Percentiles rank a stretch among this genome's conserved stretches.
These are phyloP conservation scores for Rhizopus delemar DNA, from an alignment of 371 early-diverging fungal genomes.

Conservation along the genomic window DNA sequence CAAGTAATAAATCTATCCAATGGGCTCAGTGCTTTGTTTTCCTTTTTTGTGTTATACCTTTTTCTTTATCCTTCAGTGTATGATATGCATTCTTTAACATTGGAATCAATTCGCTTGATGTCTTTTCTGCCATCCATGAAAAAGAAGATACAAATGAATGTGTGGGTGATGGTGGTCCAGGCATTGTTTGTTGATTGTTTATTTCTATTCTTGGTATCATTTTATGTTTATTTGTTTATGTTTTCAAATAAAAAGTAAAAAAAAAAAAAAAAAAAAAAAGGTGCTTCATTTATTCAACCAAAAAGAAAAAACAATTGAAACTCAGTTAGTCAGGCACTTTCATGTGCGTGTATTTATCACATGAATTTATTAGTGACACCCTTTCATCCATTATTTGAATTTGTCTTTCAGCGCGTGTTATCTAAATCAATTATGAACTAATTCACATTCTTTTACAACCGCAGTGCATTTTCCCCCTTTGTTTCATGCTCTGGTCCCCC, in stretches of 20 bases:
- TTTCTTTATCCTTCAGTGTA: constrained; percentile 51
- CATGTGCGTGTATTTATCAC: background rate
- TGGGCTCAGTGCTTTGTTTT: background rate
- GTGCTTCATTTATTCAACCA: background rate
- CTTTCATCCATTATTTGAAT: too few relatives aligned
- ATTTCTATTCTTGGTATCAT: background rate
- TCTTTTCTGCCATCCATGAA: constrained; percentile 57
- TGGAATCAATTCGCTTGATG: constrained; percentile 48
- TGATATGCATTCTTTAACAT: constrained; percentile 51
- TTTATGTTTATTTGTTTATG: background rate
- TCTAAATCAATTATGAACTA: too few relatives aligned
- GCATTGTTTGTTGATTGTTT: constrained; percentile 8
- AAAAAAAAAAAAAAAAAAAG: background rate
- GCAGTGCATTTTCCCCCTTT: too few relatives aligned
- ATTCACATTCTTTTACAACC: too few relatives aligned
- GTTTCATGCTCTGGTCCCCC: too few relatives aligned
- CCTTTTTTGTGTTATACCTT: constrained; percentile 25
- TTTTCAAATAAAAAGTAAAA: constrained; percentile 2
- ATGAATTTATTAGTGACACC: too few relatives aligned
- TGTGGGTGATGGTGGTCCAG: constrained; percentile 49
- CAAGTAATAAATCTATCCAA: constrained; percentile 53
- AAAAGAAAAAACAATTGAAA: background rate
- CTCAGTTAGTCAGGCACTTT: constrained; percentile 5
- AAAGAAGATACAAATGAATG: constrained; percentile 52
- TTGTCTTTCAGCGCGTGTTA: too few relatives aligned